Base-by-base conservation (phyloP, 495 filamentous ascomycete species). In the Diplogelasinospora grovesii region DNA sequence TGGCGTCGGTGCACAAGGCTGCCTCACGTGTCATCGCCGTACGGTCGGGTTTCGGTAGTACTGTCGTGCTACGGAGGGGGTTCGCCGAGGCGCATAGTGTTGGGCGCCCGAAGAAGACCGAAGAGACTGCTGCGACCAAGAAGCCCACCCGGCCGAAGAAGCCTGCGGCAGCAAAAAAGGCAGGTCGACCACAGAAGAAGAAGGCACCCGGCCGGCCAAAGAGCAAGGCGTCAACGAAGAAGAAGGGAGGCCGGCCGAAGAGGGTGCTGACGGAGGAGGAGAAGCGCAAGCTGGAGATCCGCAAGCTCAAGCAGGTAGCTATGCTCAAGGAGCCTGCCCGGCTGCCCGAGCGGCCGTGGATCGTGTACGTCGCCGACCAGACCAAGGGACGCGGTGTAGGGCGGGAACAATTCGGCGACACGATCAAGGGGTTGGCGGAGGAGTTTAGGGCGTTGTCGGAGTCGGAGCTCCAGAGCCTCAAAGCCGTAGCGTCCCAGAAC, bases 401-500 rank as follows among this genome's bases (percentile, higher is more conserved):
- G n/a, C n/a, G n/a, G n/a, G n/a, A n/a, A n/a, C n/a, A n/a, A n/a
- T n/a, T n/a, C n/a, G n/a, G n/a, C n/a, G n/a, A 2, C 6, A 19
- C 7, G 10, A 1, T 8, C 31, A 4, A 8, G 23, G 1, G 19
- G 22, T 4, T 65, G 3, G 4, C 29, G 8, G 3, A 4, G 15
- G 26, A 40, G 8, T 70, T 39, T 45, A 56, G 54, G 22, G 22
- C 27, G 10, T 43, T 71, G 22, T 33, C 65, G 8, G 21, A 39
- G 13, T 25, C 49, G 1, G 58, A 61, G 35, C 23, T 19, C 13
- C 36, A 70, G 66, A 34, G 29, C 31, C 48, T 63, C n/a, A 8
- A 41, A 72, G 74, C 58, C 60, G 50, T 70, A 22, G 76, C 71
- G 24, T 61, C 61, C 20, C 45, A 72, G 41, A 77, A 74, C 49